These are phyloP conservation scores for Pulveroboletus sp. DNA, from an alignment of 768 basidiomycete species.

Conservation along the genomic window DNA sequence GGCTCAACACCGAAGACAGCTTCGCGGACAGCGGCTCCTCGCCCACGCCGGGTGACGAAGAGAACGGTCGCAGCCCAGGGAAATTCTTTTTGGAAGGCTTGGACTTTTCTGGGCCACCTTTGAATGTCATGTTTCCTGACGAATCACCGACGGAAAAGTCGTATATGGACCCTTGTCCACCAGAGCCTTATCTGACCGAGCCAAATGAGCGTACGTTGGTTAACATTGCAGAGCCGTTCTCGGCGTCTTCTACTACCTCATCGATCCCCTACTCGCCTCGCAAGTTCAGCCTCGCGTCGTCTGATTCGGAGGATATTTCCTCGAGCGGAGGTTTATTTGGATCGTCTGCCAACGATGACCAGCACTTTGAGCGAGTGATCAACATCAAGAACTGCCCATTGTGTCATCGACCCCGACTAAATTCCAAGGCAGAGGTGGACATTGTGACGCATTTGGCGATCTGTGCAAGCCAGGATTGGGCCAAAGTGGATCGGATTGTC, in stretches of 20 bases:
- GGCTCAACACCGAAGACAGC: constrained; percentile 49
- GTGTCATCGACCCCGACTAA: constrained; percentile 85
- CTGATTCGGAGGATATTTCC: constrained; percentile 43
- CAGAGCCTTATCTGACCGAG: constrained; percentile 40
- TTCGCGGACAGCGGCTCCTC: constrained; percentile 46
- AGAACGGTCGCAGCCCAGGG: constrained; percentile 25
- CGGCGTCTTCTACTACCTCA: constrained; percentile 8
- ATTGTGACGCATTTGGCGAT: constrained; percentile 97
- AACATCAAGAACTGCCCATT: constrained; percentile 94
- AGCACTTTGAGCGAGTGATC: constrained; percentile 78
- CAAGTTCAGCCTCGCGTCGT: constrained; percentile 41
- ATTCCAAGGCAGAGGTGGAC: constrained; percentile 86
- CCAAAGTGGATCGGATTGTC: constrained; percentile 81
- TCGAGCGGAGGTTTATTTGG: constrained; percentile 6
- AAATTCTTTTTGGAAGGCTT: constrained; percentile 50
- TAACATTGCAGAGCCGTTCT: constrained; percentile 30
- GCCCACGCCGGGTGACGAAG: constrained; percentile 49
- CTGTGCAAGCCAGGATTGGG: constrained; percentile 94
- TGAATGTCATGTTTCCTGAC: constrained; percentile 28
- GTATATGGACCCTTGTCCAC: constrained; percentile 9
- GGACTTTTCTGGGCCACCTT: constrained; percentile 59
- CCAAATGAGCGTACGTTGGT: constrained; percentile 44
- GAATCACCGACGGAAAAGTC: constrained; percentile 28
- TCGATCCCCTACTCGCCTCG: constrained; percentile 16
- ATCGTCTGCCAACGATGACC: constrained; percentile 24